phyloP scores from a whole-genome alignment of 1,284 basidiomycete genomes.

The Trichosporon coremiiforme region DNA sequence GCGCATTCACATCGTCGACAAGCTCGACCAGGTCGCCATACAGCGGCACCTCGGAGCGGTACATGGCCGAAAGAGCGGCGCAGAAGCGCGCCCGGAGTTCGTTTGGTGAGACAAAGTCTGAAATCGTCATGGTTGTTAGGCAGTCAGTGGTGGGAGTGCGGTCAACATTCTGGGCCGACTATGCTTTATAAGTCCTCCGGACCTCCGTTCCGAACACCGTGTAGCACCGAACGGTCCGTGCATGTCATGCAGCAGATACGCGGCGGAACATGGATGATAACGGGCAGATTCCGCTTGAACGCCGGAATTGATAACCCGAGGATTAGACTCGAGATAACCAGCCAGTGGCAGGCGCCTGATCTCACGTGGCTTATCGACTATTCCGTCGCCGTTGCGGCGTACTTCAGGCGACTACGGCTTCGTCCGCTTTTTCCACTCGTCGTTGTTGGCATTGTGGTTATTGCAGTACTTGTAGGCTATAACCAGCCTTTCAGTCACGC shows the following conservation, averaged over 20 bases:
- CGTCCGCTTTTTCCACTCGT: neutral
- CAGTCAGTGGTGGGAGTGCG: neutral
- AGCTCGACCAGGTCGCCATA: slow-evolving; percentile 56
- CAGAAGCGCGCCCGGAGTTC: slow-evolving; percentile 53
- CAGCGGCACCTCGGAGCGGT: slow-evolving; percentile 55
- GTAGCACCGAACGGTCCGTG: neutral
- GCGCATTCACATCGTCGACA: slow-evolving; percentile 54
- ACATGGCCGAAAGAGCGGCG: slow-evolving; percentile 53
- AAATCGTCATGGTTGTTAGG: neutral
- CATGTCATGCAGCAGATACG: neutral
- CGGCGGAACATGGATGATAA: slow-evolving; percentile 11
- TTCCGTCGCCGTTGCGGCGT: neutral
- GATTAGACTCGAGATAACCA: neutral
- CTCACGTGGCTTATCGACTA: slow-evolving; percentile 7
- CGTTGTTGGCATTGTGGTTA: too few relatives aligned
- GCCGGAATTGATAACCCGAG: slow-evolving; percentile 18
- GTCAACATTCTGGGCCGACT: neutral
- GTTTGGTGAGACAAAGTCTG: slow-evolving; percentile 33
- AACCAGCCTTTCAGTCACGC: too few relatives aligned
- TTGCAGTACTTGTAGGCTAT: too few relatives aligned
- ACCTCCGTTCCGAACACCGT: too few relatives aligned
- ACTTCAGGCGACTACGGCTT: neutral
- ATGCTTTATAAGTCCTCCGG: neutral
- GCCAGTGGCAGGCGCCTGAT: neutral
- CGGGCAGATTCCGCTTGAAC: neutral